Conservation (phyloP, 192 early-diverging fungal species). For the Martensiomyces pterosporus region DNA sequence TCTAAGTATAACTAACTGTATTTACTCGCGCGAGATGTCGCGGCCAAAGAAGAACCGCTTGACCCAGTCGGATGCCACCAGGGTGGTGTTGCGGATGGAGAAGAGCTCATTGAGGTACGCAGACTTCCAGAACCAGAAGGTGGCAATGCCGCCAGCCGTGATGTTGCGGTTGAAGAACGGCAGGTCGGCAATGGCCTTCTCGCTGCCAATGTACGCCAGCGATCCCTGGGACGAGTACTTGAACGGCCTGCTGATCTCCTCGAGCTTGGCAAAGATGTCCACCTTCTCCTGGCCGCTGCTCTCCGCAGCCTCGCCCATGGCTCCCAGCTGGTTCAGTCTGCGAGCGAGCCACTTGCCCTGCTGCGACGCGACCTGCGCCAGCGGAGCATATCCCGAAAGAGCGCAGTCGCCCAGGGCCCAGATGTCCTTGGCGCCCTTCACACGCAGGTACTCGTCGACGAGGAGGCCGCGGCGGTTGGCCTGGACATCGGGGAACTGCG, state of each 20-base stretch:
- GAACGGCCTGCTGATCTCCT: constrained; percentile 54
- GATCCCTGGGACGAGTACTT: constrained; percentile 84
- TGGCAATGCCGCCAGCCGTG: constrained; percentile 62
- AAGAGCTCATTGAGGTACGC: constrained; percentile 77
- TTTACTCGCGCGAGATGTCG: constrained; percentile 87
- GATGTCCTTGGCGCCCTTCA: constrained; percentile 64
- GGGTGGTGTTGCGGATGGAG: constrained; percentile 73
- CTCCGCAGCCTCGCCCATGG: constrained; percentile 3
- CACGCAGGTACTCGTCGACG: constrained; percentile 72
- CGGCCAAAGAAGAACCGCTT: constrained; percentile 89
- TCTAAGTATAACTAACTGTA: too few species aligned
- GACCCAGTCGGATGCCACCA: constrained; percentile 88
- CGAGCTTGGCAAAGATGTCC: constrained; percentile 27
- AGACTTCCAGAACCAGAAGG: constrained; percentile 75
- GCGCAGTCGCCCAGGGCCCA: constrained; percentile 93
- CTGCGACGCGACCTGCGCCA: constrained; percentile 86
- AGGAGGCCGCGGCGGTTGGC: constrained; percentile 56
- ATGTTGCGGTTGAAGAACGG: constrained; percentile 68
- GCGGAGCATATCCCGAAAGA: constrained; percentile 67
- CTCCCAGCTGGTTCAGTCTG: constrained; percentile 53
- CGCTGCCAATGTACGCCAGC: constrained; percentile 89
- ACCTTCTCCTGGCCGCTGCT: constrained; percentile 1
- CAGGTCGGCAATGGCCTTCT: constrained; percentile 93
- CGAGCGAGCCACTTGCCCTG: constrained; percentile 84
- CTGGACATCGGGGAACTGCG: constrained; percentile 35